Conservation (phyloP, 305 asterid genomes). For the Andrographis paniculata region DNA sequence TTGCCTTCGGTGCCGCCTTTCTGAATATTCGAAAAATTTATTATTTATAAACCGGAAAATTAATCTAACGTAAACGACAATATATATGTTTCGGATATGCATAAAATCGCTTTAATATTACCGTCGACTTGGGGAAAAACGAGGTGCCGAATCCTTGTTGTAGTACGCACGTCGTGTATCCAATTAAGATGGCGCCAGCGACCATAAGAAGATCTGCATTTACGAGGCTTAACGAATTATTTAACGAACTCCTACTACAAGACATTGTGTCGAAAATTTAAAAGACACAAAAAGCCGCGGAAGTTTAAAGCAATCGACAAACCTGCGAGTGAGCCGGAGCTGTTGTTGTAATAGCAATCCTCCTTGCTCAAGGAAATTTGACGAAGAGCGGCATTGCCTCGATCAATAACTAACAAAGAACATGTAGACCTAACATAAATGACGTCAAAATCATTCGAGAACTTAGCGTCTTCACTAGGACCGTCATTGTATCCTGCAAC, state of each 20-base stretch:
- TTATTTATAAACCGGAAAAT: too few relatives aligned
- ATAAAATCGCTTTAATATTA: too few relatives aligned
- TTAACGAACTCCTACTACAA: too few relatives aligned
- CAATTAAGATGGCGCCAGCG: constrained; percentile 70
- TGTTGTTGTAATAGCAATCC: constrained; percentile 66
- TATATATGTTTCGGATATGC: too few relatives aligned
- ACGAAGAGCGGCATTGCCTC: constrained; percentile 98
- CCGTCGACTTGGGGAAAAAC: constrained; percentile 44
- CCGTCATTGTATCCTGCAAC: constrained; percentile 92
- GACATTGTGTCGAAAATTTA: not conserved
- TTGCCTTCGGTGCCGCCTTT: constrained; percentile 27
- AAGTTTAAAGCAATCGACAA: constrained; percentile 8
- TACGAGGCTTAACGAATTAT: too few relatives aligned
- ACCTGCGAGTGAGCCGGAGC: constrained; percentile 68
- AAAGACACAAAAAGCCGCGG: not conserved
- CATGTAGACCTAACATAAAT: constrained; percentile 75
- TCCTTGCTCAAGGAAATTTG: constrained; percentile 78
- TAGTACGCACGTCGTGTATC: constrained; percentile 62
- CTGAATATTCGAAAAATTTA: constrained; percentile 28
- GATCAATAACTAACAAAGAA: constrained; percentile 74
- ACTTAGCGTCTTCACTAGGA: constrained; percentile 95
- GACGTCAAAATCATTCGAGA: constrained; percentile 86
- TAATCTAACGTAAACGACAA: too few relatives aligned
- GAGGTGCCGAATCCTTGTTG: constrained; percentile 88
- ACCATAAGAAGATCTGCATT: constrained; percentile 88